Evolutionary conservation across 2,329 filamentous ascomycete genomes (phyloP), one percentile per base, ranked within the genome.

Genomic region (Metarhizium guizhouense): DNA sequence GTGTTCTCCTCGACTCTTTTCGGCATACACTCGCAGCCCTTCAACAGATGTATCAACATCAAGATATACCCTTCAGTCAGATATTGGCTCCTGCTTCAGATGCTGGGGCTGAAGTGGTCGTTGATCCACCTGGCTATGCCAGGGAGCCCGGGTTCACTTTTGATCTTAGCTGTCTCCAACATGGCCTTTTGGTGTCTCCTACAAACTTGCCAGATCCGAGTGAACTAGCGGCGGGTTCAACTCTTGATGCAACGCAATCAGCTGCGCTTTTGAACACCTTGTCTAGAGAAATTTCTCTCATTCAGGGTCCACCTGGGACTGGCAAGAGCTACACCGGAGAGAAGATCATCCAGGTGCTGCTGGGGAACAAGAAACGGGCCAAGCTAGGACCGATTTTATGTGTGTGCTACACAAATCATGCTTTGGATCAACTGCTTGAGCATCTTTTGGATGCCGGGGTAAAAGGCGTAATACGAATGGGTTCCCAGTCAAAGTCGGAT

Each of bases 281-380:
- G 0, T 74, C 70, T 0, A 73, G 76, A 1, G 74, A 75, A 38
- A 66, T 87, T 8, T 78, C 82, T 1, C 70, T 88, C 4, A 85
- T 88, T 11, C 85, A 89, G 69, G 86, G 86, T 0, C 86, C 86
- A 0, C 86, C 86, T 0, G 86, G 86, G 0, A 89, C 86, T 0
- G 86, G 86, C 0, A 89, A 89, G 63, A 80, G 75, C 4, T 87
- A 78, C 59, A 74, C 78, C 0, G 85, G 84, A 3, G 74, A 82
- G 2, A 74, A 78, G 47, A 65, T 88, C n/a, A 77, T 86, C 57
- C 78, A 79, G 57, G 73, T 76, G 0, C 63, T 86, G 6, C 62
- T 86, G 3, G 63, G 64, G 13, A 76, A 76, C 59, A 74, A 73
- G 51, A 36, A 45, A 0, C 58, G 61, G 7, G 70, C 73, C 0